phyloP scores from a whole-genome alignment of 2,329 filamentous ascomycete species.

The Diplodia sapinea region DNA sequence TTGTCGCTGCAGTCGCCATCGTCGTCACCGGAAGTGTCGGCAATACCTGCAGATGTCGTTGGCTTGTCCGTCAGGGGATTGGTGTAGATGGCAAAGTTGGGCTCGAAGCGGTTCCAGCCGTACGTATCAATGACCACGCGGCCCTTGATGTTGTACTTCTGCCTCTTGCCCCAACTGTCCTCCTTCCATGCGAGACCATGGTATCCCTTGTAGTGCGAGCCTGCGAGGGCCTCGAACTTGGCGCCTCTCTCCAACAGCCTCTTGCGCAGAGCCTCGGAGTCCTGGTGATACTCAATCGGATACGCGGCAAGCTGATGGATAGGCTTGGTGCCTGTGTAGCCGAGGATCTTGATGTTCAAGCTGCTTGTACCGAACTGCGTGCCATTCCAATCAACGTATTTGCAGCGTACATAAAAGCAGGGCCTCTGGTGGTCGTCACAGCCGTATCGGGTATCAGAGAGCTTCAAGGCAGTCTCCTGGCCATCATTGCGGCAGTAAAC shows the following conservation, averaged over 20 bases:
- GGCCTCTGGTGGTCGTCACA: conserved; percentile 44
- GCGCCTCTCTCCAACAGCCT: conserved; percentile 54
- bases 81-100: conserved; percentile 49
- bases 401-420: conserved; percentile 47
- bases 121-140: conserved; percentile 60
- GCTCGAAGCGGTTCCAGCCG: conserved; percentile 59
- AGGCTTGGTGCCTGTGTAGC: conserved; percentile 49
- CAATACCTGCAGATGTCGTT: neutral
- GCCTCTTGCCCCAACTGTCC: conserved; percentile 41
- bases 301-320: conserved; percentile 52
- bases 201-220: conserved; percentile 59
- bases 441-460: conserved; percentile 42
- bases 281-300: conserved; percentile 54
- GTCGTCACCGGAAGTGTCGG: neutral
- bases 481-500: conserved; percentile 46
- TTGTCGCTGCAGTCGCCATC: conserved; percentile 40
- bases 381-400: conserved; percentile 48
- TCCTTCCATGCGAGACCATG: conserved; percentile 53
- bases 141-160: conserved; percentile 55
- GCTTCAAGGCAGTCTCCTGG: conserved; percentile 43
- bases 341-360: conserved; percentile 40
- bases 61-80: conserved; percentile 45
- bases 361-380: conserved; percentile 41
- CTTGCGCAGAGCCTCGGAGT: conserved; percentile 47
- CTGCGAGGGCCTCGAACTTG: conserved; percentile 54